phyloP scores from a whole-genome alignment of 2,329 filamentous ascomycete genomes.

The Onygenales sp. region DNA sequence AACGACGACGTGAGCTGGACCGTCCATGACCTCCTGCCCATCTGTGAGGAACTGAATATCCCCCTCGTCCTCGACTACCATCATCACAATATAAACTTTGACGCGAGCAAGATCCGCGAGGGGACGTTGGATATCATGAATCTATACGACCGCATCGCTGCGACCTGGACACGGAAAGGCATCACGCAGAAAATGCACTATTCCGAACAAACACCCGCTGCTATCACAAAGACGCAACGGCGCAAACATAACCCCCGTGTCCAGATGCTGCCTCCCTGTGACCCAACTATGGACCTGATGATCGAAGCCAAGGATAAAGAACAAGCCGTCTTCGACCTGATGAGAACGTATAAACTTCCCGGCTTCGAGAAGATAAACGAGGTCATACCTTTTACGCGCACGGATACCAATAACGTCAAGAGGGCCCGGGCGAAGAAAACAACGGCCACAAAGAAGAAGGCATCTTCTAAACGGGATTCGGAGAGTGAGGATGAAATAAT shows the following conservation, averaged over 20 bases:
- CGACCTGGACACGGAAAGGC: slow-evolving; percentile 73
- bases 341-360: slow-evolving; percentile 77
- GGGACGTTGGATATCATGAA: slow-evolving; percentile 72
- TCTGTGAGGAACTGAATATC: slow-evolving; percentile 91
- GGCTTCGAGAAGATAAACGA: slow-evolving; percentile 69
- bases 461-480: background rate
- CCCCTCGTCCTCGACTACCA: slow-evolving; percentile 88
- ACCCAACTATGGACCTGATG: slow-evolving; percentile 86
- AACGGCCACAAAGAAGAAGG: slow-evolving; percentile 38
- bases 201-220: slow-evolving; percentile 67
- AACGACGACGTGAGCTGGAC: slow-evolving; percentile 91
- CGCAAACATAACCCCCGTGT: slow-evolving; percentile 81
- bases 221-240: slow-evolving; percentile 66
- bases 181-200: slow-evolving; percentile 98
- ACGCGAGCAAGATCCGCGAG: slow-evolving; percentile 62
- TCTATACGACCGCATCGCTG: slow-evolving; percentile 66
- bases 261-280: slow-evolving; percentile 69
- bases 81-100: slow-evolving; percentile 91
- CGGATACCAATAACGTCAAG: slow-evolving; percentile 60
- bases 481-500: slow-evolving; percentile 28
- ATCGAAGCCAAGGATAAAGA: slow-evolving; percentile 98
- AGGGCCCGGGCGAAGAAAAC: slow-evolving; percentile 38
- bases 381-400: slow-evolving; percentile 64
- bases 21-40: slow-evolving; percentile 81
- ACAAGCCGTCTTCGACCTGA: slow-evolving; percentile 88